A percentile compares a stretch with the other conserved stretches of the same genome.
These are phyloP conservation scores for Eutrema japonicum DNA, from an alignment of 345 rosid genomes.

Conservation along the genomic window DNA sequence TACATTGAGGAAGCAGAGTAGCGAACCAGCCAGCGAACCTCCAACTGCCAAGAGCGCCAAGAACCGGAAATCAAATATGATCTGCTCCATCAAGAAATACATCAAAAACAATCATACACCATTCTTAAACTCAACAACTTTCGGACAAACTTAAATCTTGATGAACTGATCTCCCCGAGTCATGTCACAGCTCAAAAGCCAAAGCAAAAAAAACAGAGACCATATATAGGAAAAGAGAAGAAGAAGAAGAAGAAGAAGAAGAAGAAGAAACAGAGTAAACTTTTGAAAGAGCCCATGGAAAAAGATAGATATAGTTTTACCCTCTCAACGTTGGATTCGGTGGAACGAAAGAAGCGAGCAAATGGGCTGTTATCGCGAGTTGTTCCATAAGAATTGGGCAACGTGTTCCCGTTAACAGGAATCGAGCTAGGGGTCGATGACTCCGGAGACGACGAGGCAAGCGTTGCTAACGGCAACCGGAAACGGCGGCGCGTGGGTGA, in stretches of 20 bases:
- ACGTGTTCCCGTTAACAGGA: constrained; percentile 40
- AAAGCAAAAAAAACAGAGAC: background rate
- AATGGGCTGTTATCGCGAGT: constrained; percentile 31
- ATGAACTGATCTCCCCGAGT: background rate
- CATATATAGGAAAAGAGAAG: background rate
- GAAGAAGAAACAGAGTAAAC: background rate
- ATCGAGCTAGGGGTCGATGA: constrained; percentile 40
- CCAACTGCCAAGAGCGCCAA: constrained; percentile 80
- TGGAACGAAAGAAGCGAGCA: constrained; percentile 57
- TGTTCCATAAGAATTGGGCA: constrained; percentile 15
- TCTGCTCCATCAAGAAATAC: constrained; percentile 47
- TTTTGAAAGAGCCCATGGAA: background rate
- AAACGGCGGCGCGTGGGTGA: constrained; percentile 41
- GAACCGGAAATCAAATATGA: constrained; percentile 89
- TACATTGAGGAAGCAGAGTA: constrained; percentile 93
- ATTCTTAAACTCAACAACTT: background rate
- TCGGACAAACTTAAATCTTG: background rate
- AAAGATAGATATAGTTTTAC: constrained; percentile 36
- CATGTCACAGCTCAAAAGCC: constrained; percentile 2
- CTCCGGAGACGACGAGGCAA: constrained; percentile 53
- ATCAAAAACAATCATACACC: background rate
- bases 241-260: background rate
- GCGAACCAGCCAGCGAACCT: constrained; percentile 87
- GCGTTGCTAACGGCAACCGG: constrained; percentile 44
- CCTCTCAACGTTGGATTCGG: constrained; percentile 78